Base-by-base conservation (phyloP, 306 rosid genomes). In the Castanea sativa region DNA sequence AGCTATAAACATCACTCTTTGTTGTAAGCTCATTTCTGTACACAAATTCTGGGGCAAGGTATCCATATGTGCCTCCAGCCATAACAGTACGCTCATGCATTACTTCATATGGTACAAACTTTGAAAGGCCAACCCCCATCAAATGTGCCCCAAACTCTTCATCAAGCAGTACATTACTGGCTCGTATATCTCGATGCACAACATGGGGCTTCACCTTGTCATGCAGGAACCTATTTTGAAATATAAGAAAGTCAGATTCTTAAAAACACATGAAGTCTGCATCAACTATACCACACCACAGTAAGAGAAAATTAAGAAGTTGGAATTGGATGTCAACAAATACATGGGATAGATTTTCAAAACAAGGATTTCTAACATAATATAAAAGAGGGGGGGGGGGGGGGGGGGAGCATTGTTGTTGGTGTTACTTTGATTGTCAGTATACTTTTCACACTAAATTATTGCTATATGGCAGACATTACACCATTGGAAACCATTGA, bases 201-300 rank as follows among this genome's bases (percentile, higher is more conserved):
- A 91, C 99, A 21, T 93, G 96, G 14, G 99, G 99, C 85, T 93
- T 95, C 49, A 93, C 99, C 89, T 95, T 95, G 93, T 95, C 99
- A 74, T 95, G 99, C 56, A 95, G 89, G 84, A 95, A 95, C 79
- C 99, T 95, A 87, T 84, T 25, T 60, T 45, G 63, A 82, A 75
- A 79, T 55, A 61, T 20, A 20, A 32, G 25, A 2, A 73, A n/a
- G 72, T 49, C 5, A 25, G 35, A 6, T 8, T 59, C 38, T 55
- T 65, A 78, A 69, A 56, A 78, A 19, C 67, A 33, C 71, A 75
- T 51, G 12, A 58, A 56, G 57, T 83, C 73, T 64, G 74, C 51
- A 56, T 10, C 19, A 5, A 43, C 81, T 33, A n/a, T 7, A 65
- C 49, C 27, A 33, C 51, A 67, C 71, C 72, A 67, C 72, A 32